A percentile compares a stretch with the other conserved stretches of the same genome.
These are phyloP conservation scores for Ganoderma leucocontextum DNA, from an alignment of 1,284 basidiomycete genomes.

Conservation along the genomic window DNA sequence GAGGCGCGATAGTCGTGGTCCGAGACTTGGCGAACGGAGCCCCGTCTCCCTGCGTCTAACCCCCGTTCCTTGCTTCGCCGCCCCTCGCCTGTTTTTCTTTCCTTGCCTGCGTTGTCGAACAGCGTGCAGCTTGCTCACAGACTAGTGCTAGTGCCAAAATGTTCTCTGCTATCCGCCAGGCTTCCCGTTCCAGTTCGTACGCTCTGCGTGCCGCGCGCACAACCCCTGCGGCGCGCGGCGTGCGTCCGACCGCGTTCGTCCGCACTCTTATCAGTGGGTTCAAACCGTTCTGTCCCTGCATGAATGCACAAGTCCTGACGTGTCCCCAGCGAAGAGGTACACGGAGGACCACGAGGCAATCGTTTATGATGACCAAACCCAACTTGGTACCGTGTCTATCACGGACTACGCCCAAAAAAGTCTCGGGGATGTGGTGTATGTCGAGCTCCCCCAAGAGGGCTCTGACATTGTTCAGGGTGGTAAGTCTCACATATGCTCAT, in stretches of 20 bases:
- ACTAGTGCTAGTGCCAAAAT: constrained; percentile 21
- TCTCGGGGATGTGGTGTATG: constrained; percentile 97
- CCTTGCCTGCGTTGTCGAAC: constrained; percentile 1
- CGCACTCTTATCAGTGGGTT: constrained; percentile 51
- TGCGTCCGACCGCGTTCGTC: constrained; percentile 36
- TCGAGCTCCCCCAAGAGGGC: constrained; percentile 87
- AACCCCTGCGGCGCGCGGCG: constrained; percentile 27
- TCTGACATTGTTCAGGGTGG: constrained; percentile 81
- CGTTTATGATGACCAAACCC: constrained; percentile 80
- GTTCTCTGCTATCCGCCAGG: constrained; percentile 42
- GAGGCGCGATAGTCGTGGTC: constrained; percentile 21
- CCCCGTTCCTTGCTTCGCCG: constrained; percentile 7
- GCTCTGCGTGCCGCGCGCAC: constrained; percentile 38
- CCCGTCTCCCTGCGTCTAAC: constrained; percentile 20
- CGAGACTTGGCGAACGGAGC: constrained; percentile 27
- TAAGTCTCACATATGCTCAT: constrained; percentile 48
- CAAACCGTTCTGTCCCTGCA: background rate
- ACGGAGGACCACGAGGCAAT: constrained; percentile 94
- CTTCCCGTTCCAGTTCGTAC: constrained; percentile 38
- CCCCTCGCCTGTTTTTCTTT: constrained; percentile 4
- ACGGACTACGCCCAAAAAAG: constrained; percentile 94
- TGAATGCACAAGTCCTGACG: background rate
- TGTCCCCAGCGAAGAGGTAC: constrained; percentile 76
- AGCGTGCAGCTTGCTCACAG: background rate
- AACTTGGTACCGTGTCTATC: constrained; percentile 87